Conservation (phyloP, 768 basidiomycete genomes). For the Pleurotus platypus region DNA sequence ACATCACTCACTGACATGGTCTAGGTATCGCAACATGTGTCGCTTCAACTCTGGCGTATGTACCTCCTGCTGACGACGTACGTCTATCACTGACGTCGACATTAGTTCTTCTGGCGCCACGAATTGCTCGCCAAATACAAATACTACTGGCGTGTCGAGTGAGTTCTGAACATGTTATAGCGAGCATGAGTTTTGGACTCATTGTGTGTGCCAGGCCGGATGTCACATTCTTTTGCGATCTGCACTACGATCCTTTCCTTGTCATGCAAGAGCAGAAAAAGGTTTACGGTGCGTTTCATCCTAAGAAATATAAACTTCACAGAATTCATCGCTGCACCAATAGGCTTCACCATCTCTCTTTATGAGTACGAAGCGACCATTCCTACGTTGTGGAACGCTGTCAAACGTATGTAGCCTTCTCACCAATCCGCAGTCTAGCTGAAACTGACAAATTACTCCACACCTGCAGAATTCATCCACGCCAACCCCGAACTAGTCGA, state of each 20-base stretch:
- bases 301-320: background rate
- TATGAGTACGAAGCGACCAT: conserved; percentile 86
- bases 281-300: conserved; percentile 61
- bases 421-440: conserved; percentile 12
- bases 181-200: conserved; percentile 1
- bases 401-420: conserved; percentile 46
- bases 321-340: too few species aligned
- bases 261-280: conserved; percentile 84
- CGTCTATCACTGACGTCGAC: background rate
- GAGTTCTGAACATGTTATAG: conserved; percentile 14
- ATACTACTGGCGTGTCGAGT: conserved; percentile 82
- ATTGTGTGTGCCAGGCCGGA: conserved; percentile 51
- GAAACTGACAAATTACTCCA: background rate
- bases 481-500: conserved; percentile 58
- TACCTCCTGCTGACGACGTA: conserved; percentile 7
- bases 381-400: conserved; percentile 77
- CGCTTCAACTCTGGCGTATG: conserved; percentile 90
- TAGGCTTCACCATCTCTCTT: conserved; percentile 80
- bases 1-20: background rate
- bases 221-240: conserved; percentile 84
- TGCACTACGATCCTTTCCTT: conserved; percentile 85
- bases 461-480: conserved; percentile 64
- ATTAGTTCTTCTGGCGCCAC: conserved; percentile 83
- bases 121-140: conserved; percentile 74
- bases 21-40: conserved; percentile 92